phyloP scores from a whole-genome alignment of 148 eudicot species.

The Silene uniflora region DNA sequence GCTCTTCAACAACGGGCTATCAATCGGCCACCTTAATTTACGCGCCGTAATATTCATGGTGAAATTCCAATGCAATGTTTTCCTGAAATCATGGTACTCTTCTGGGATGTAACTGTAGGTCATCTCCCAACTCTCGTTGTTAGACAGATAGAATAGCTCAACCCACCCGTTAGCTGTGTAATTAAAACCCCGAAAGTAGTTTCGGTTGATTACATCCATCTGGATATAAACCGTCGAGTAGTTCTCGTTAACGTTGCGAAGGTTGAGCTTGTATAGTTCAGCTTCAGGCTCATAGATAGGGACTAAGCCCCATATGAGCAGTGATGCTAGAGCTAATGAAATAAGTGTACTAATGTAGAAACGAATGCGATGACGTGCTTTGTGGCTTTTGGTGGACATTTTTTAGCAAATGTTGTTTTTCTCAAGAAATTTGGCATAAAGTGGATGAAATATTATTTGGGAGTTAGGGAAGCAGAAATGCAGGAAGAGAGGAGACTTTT shows the following conservation, averaged over 20 bases:
- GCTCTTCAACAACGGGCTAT: neutral
- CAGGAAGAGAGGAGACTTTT: too few species aligned
- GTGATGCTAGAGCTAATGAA: neutral
- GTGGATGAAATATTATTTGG: too few species aligned
- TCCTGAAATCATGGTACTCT: neutral
- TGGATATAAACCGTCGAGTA: neutral
- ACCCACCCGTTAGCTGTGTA: neutral
- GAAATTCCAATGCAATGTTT: neutral
- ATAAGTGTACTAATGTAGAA: neutral
- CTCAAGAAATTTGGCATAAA: too few species aligned
- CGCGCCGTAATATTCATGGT: neutral
- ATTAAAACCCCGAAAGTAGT: slow-evolving; percentile 9
- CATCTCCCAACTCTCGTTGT: neutral
- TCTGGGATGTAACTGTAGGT: neutral
- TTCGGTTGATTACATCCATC: neutral
- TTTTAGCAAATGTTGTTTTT: too few species aligned
- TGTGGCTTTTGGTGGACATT: too few species aligned
- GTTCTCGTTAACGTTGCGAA: neutral
- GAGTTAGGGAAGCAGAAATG: too few species aligned
- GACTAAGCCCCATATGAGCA: neutral
- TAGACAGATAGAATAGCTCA: neutral
- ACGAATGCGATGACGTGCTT: neutral
- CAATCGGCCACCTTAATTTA: neutral
- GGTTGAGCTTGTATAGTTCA: neutral
- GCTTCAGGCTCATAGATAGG: neutral